Percentiles rank a stretch among this genome's conserved stretches.
Evolutionary conservation across 495 filamentous ascomycete genomes (phyloP).

Genomic region (Aspergillus campestris): DNA sequence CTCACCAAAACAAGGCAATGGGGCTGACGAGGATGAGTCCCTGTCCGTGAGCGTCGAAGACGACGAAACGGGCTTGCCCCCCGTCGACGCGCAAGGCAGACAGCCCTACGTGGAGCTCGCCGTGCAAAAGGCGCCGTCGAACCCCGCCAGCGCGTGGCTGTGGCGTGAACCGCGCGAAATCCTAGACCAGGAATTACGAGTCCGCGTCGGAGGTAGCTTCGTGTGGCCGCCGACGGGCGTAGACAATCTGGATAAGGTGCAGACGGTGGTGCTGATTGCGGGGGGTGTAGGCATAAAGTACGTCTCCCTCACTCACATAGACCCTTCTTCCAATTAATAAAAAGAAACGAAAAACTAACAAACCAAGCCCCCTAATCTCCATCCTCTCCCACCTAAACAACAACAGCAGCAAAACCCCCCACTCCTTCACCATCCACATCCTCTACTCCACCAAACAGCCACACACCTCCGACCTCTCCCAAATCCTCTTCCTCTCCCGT

Average conservation of each 20-base stretch:
- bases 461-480: constrained; percentile 18
- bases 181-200: constrained; percentile 45
- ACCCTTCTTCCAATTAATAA: neutral
- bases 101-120: constrained; percentile 61
- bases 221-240: constrained; percentile 57
- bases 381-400: constrained; percentile 41
- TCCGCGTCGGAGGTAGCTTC: constrained; percentile 76
- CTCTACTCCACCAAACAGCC: constrained; percentile 39
- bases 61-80: constrained; percentile 12
- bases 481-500: constrained; percentile 51
- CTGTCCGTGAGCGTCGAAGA: constrained; percentile 2
- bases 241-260: constrained; percentile 24
- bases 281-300: constrained; percentile 80
- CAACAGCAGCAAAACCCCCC: constrained; percentile 13
- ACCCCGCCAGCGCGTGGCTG: constrained; percentile 68
- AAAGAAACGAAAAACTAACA: constrained; percentile 4
- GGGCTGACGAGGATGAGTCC: constrained; percentile 11
- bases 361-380: constrained; percentile 48
- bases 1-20: too few species aligned
- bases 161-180: constrained; percentile 51
- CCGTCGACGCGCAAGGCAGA: constrained; percentile 19
- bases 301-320: constrained; percentile 7
- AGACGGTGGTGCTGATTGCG: constrained; percentile 62
- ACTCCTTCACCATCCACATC: constrained; percentile 24
- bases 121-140: constrained; percentile 55